A percentile compares a stretch with the other conserved stretches of the same genome.
phyloP scores from a whole-genome alignment of 2,329 filamentous ascomycete species.

The Magnaporthiopsis poae region DNA sequence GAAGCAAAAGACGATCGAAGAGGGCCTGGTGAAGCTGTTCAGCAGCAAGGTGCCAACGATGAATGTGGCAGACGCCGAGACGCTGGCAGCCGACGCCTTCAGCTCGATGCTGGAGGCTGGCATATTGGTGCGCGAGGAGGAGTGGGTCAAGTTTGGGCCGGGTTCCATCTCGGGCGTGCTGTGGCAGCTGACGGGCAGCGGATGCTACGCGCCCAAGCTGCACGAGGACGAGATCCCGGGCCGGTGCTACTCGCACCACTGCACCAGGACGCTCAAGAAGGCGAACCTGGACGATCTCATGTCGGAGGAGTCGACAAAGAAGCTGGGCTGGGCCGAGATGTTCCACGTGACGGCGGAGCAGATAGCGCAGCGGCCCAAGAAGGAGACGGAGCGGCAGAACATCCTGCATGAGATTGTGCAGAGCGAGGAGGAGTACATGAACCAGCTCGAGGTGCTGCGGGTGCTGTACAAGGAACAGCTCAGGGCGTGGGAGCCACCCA shows the following conservation, averaged over 20 bases:
- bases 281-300: slow-evolving; percentile 72
- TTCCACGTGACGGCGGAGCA: slow-evolving; percentile 75
- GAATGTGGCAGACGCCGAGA: slow-evolving; percentile 95
- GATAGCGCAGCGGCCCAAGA: slow-evolving; percentile 61
- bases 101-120: slow-evolving; percentile 68
- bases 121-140: slow-evolving; percentile 77
- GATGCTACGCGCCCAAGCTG: slow-evolving; percentile 79
- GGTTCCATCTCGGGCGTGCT: slow-evolving; percentile 79
- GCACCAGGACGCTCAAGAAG: slow-evolving; percentile 87
- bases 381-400: slow-evolving; percentile 88
- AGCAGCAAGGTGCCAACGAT: slow-evolving; percentile 93
- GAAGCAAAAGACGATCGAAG: slow-evolving; percentile 72
- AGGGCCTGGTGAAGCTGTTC: slow-evolving; percentile 80
- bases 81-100: slow-evolving; percentile 67
- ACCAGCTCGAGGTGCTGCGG: slow-evolving; percentile 75
- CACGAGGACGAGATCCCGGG: slow-evolving; percentile 62
- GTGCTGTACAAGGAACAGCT: slow-evolving; percentile 79
- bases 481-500: slow-evolving; percentile 59
- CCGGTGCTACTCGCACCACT: slow-evolving; percentile 88
- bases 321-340: slow-evolving; percentile 80
- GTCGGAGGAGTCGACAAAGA: slow-evolving; percentile 57
- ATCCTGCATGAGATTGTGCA: slow-evolving; percentile 91
- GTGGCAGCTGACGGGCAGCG: slow-evolving; percentile 82
- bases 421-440: slow-evolving; percentile 84
- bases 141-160: slow-evolving; percentile 89